phyloP scores from a whole-genome alignment of 352 stramenopile genomes.

The Phytophthora europaea region DNA sequence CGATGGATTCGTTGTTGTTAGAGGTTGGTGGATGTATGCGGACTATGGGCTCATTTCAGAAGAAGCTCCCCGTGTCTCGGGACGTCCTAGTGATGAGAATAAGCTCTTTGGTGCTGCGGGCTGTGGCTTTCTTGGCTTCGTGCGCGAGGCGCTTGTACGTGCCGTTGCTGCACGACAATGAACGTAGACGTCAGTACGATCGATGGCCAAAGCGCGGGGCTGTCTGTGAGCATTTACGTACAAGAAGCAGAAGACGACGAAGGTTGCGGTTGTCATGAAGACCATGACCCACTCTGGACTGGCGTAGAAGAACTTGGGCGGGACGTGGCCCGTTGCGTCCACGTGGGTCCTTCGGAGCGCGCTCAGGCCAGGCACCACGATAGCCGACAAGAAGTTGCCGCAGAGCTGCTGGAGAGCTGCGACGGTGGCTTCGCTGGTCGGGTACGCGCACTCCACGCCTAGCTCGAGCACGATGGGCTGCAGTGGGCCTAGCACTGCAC shows the following conservation, averaged over 20 bases:
- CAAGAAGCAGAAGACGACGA: conserved; percentile 68
- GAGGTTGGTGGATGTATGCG: neutral
- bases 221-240: conserved; percentile 46
- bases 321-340: conserved; percentile 43
- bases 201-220: conserved; percentile 46
- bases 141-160: conserved; percentile 64
- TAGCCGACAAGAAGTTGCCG: conserved; percentile 79
- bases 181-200: conserved; percentile 44
- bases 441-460: conserved; percentile 77
- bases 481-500: conserved; percentile 67
- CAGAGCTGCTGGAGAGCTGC: conserved; percentile 81
- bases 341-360: conserved; percentile 47
- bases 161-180: conserved; percentile 59
- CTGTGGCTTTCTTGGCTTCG: conserved; percentile 30
- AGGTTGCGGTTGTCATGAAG: conserved; percentile 48
- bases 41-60: conserved; percentile 10
- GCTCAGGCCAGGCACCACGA: conserved; percentile 64
- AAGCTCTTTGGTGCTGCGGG: conserved; percentile 11
- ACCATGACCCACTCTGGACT: conserved; percentile 69
- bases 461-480: conserved; percentile 80
- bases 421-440: conserved; percentile 81
- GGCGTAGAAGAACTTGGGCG: conserved; percentile 52
- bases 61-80: conserved; percentile 30
- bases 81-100: conserved; percentile 21
- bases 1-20: neutral